Evolutionary conservation across 2,329 filamentous ascomycete genomes (phyloP).

Genomic region (Fusarium globosum): DNA sequence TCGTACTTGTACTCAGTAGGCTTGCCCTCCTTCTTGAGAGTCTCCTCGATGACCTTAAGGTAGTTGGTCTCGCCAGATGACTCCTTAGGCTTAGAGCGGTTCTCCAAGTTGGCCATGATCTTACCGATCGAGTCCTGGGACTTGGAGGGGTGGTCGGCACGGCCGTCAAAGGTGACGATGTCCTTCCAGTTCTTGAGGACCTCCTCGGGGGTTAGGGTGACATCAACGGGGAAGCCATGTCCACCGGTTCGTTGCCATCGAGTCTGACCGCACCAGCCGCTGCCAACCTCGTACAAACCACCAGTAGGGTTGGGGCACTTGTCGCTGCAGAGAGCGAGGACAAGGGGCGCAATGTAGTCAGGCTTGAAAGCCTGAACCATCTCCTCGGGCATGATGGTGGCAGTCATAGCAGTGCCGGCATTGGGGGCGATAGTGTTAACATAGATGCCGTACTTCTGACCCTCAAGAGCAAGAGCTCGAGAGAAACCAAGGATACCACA

Average conservation of each 20-base stretch:
- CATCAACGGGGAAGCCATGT: slow-evolving; percentile 90
- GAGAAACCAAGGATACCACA: slow-evolving; percentile 95
- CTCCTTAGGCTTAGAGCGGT: slow-evolving; percentile 68
- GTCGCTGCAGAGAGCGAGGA: slow-evolving; percentile 86
- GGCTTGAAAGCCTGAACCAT: slow-evolving; percentile 99
- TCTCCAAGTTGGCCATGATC: slow-evolving; percentile 83
- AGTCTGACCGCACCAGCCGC: slow-evolving; percentile 90
- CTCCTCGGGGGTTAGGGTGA: slow-evolving; percentile 84
- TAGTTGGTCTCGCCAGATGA: slow-evolving; percentile 67
- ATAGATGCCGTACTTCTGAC: slow-evolving; percentile 96
- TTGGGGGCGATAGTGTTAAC: slow-evolving; percentile 99
- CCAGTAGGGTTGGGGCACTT: slow-evolving; percentile 88
- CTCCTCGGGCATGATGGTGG: slow-evolving; percentile 94
- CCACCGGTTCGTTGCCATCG: slow-evolving; percentile 95
- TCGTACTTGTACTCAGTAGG: slow-evolving; percentile 85
- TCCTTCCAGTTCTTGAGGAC: slow-evolving; percentile 80
- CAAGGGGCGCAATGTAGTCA: slow-evolving; percentile 94
- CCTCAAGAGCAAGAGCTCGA: slow-evolving; percentile 90
- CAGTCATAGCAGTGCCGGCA: slow-evolving; percentile 94
- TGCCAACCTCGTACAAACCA: slow-evolving; percentile 92
- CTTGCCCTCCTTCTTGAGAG: slow-evolving; percentile 75
- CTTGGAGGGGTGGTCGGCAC: slow-evolving; percentile 87
- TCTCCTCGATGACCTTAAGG: slow-evolving; percentile 79
- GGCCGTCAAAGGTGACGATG: slow-evolving; percentile 87
- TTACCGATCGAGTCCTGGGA: slow-evolving; percentile 81